Conservation (phyloP, 2,329 filamentous ascomycete genomes). For the Colletotrichum navitas region DNA sequence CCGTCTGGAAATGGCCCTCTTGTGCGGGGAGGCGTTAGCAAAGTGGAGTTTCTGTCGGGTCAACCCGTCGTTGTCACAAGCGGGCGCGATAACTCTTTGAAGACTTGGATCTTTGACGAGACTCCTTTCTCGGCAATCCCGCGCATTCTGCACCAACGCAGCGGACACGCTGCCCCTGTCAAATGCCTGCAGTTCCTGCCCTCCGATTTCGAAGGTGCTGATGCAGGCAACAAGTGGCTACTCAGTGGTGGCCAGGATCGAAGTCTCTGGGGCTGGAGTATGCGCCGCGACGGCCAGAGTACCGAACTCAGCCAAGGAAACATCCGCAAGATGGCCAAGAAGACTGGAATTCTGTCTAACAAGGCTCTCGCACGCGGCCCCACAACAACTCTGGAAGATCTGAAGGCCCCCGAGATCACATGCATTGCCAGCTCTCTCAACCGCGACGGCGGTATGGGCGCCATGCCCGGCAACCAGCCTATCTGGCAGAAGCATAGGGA, state of each 20-base stretch:
- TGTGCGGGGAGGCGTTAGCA: conserved; percentile 84
- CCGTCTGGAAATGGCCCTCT: conserved; percentile 66
- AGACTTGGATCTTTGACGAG: conserved; percentile 97
- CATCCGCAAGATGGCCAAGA: conserved; percentile 89
- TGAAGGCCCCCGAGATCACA: conserved; percentile 93
- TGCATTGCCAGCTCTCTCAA: conserved; percentile 93
- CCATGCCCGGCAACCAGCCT: conserved; percentile 79
- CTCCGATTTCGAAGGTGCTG: conserved; percentile 88
- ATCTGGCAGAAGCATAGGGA: conserved; percentile 85
- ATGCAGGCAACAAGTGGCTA: conserved; percentile 92
- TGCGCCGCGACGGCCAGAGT: conserved; percentile 94
- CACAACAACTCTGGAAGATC: conserved; percentile 75
- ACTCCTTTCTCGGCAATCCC: conserved; percentile 90
- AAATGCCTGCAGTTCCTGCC: conserved; percentile 88
- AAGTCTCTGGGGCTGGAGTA: conserved; percentile 96
- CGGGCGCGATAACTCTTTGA: conserved; percentile 92
- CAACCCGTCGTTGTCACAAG: conserved; percentile 93
- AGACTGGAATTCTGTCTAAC: conserved; percentile 77
- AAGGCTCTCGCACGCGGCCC: conserved; percentile 69
- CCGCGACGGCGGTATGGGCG: conserved; percentile 92
- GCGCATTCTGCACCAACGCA: conserved; percentile 85
- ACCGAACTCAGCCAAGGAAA: conserved; percentile 93
- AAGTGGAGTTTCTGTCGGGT: conserved; percentile 87
- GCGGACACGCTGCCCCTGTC: conserved; percentile 89
- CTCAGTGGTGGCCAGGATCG: conserved; percentile 90